A percentile compares a stretch with the other conserved stretches of the same genome.
Conservation (phyloP, 73 alveolate species). For the Paramecium caudatum region DNA sequence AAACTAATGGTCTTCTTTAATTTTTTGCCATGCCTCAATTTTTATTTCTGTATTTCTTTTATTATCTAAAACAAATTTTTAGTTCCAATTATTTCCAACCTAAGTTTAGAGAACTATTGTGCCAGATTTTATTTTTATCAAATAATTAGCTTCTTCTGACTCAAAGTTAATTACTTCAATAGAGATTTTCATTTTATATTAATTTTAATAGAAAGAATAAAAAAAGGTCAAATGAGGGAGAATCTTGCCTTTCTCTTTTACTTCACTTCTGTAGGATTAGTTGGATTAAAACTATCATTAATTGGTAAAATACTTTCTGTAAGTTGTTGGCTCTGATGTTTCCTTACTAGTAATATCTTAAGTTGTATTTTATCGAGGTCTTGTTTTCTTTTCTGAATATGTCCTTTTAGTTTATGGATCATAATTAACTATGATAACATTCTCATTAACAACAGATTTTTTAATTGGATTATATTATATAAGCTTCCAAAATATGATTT, state of each 20-base stretch:
- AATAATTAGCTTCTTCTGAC: constrained; percentile 19
- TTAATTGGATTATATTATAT: constrained; percentile 13
- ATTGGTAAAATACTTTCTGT: no score
- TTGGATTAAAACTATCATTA: no score
- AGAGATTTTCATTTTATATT: constrained; percentile 10
- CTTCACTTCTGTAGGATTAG: no score
- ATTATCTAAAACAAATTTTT: constrained; percentile 34
- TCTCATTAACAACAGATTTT: not conserved
- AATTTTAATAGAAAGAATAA: constrained; percentile 4
- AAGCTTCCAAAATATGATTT: not conserved
- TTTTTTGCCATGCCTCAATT: constrained; percentile 53
- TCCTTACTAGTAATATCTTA: no score
- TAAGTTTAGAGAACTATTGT: constrained; percentile 48
- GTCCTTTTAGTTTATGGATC: no score
- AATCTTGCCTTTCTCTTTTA: no score
- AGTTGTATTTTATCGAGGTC: no score
- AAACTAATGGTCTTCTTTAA: not conserved
- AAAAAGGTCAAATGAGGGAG: no score
- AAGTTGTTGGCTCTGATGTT: no score
- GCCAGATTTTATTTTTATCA: constrained; percentile 43
- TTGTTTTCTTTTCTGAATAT: no score
- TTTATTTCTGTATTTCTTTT: constrained; percentile 20
- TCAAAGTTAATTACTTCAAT: constrained; percentile 44
- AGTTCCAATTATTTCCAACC: constrained; percentile 52
- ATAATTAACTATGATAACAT: not conserved